Percentiles rank a stretch among this genome's conserved stretches.
Evolutionary conservation across 805 yeast genomes (phyloP).

Genomic region (Blastobotrys attinorum): DNA sequence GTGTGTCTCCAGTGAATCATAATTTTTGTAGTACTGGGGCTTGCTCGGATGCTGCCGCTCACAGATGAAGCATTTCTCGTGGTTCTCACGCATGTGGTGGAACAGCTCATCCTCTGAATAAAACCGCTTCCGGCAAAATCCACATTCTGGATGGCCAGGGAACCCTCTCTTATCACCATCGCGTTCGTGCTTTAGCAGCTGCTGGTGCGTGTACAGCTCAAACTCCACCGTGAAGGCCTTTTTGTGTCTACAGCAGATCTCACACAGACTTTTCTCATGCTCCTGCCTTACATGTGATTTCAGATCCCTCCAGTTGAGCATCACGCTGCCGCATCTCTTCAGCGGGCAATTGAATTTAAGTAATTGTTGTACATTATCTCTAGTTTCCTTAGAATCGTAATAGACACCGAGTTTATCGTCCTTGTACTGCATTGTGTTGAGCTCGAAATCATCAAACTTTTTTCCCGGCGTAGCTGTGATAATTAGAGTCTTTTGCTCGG

Average conservation of each 20-base stretch:
- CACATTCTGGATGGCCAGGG: constrained; percentile 83
- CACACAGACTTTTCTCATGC: constrained; percentile 62
- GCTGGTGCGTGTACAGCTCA: constrained; percentile 49
- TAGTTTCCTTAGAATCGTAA: constrained; percentile 49
- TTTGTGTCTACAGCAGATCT: constrained; percentile 69
- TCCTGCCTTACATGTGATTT: constrained; percentile 53
- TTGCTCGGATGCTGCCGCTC: constrained; percentile 47
- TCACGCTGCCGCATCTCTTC: constrained; percentile 31
- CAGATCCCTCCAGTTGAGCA: constrained; percentile 46
- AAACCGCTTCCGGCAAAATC: constrained; percentile 69
- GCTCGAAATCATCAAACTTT: constrained; percentile 33
- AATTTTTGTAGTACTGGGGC: constrained; percentile 73
- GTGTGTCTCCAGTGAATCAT: constrained; percentile 67
- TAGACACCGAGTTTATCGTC: constrained; percentile 45
- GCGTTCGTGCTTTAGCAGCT: constrained; percentile 60
- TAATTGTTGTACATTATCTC: constrained; percentile 42
- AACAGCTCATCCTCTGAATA: constrained; percentile 85
- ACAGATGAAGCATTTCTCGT: constrained; percentile 87
- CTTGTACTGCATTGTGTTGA: constrained; percentile 26
- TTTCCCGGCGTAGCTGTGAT: constrained; percentile 42
- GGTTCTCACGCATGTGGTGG: constrained; percentile 71
- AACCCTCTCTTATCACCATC: constrained; percentile 70
- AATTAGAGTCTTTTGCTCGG: constrained; percentile 51
- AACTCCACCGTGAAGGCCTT: constrained; percentile 71
- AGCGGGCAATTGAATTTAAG: constrained; percentile 52